Evolutionary conservation across 176 grass and related monocot species (phyloP), one percentile per base, ranked within the genome.

Genomic region (Pharus latifolius): DNA sequence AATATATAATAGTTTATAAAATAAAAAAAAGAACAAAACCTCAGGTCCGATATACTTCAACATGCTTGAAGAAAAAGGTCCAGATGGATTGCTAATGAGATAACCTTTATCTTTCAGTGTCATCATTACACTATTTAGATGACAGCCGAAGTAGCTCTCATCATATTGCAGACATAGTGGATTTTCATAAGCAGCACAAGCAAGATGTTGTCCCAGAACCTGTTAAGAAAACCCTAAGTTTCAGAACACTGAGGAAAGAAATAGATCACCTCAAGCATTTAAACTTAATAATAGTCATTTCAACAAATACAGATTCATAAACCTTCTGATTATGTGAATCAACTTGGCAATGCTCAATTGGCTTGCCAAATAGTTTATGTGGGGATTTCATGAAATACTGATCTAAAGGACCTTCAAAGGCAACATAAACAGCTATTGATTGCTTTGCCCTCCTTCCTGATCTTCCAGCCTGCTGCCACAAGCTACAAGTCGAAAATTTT

Each of bases 321-420:
- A 92, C 89, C 86, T 92, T 92, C 32, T 53, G 78, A 69, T 92
- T 97, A 74, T 73, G 69, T 63, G 89, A 78, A 73, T 97, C 89
- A 69, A 97, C 89, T 75, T 90, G 94, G 78, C 94, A 97, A 70
- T 90, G 89, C 62, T 97, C 94, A 45, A 97, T 92, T 63, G 89
- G 70, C 40, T 82, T 83, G 23, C 86, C 83, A 67, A 97, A 90
- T 56, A 97, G 67, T 61, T 97, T 97, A 46, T 85, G 58, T 58
- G 94, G 86, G 73, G 82, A 92, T 72, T 92, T 97, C 94, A 97
- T 97, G 60, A 92, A 97, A 73, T 92, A 90, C 49, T 97, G 94
- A 92, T 97, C 94, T 53, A 97, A 51, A 85, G 94, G 84, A 32
- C 94, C 65, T 47, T 90, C 89, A 80, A 97, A 92, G 72, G 86